Evolutionary conservation across 208 protist genomes (phyloP).

Genomic region (Trypanosoma theileri): DNA sequence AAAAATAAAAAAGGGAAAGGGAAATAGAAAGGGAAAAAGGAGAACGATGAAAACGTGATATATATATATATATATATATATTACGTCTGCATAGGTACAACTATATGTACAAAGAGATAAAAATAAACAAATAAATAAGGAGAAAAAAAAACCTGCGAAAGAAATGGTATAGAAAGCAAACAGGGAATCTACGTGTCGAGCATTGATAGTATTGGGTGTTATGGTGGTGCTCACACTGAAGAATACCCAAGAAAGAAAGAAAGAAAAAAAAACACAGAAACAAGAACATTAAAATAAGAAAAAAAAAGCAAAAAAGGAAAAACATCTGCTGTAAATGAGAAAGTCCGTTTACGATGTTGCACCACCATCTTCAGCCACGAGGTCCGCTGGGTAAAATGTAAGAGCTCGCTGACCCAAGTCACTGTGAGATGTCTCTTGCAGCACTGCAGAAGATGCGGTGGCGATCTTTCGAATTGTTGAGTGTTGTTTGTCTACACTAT

Average conservation of each 20-base stretch:
- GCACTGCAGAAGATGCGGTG: conserved; percentile 53
- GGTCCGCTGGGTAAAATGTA: conserved; percentile 12
- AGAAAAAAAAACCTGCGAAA: too few relatives aligned
- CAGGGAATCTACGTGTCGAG: too few relatives aligned
- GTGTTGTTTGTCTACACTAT: conserved; percentile 40
- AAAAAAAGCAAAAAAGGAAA: background rate
- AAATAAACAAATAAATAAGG: too few relatives aligned
- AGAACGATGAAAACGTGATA: background rate
- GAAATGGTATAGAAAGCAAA: too few relatives aligned
- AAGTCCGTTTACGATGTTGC: background rate
- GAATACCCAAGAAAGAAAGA: too few relatives aligned
- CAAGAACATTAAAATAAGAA: background rate
- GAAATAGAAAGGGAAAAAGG: conserved; percentile 6
- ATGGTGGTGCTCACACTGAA: too few relatives aligned
- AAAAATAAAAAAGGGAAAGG: background rate
- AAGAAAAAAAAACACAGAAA: background rate
- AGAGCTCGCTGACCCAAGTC: conserved; percentile 15
- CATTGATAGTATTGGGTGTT: too few relatives aligned
- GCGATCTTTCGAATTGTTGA: conserved; percentile 69
- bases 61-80: too few relatives aligned
- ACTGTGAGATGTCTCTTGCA: conserved; percentile 29
- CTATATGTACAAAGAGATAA: too few relatives aligned
- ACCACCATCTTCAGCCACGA: conserved; percentile 2
- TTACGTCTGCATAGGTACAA: too few relatives aligned
- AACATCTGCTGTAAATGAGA: background rate